Conservation (phyloP, 2,329 filamentous ascomycete genomes). For the Fusarium nygamai region DNA sequence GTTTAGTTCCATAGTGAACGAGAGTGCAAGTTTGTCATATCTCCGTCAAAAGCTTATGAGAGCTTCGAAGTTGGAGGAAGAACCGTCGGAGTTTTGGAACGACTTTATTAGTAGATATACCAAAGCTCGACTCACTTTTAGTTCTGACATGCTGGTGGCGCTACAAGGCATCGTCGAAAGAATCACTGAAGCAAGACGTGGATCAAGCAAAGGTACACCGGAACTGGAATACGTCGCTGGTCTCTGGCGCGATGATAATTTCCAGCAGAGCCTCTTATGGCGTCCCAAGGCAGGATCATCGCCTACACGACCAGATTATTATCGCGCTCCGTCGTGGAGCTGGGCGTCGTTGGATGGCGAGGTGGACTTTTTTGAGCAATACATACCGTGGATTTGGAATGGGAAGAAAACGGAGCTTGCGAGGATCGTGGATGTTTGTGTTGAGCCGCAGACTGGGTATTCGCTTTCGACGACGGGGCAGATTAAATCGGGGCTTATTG, state of each 20-base stretch:
- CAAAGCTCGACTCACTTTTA: not conserved
- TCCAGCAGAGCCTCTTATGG: not conserved
- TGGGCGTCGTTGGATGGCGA: not conserved
- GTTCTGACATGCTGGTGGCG: not conserved
- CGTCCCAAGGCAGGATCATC: not conserved
- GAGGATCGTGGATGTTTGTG: not conserved
- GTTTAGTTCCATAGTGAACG: not conserved
- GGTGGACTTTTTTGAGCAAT: not conserved
- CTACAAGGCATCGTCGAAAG: not conserved
- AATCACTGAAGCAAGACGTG: not conserved
- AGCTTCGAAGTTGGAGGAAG: not conserved
- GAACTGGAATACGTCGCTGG: not conserved
- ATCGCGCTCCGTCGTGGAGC: not conserved
- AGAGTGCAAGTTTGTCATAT: not conserved
- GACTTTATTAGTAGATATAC: not conserved
- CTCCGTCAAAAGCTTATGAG: not conserved
- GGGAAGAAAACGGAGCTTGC: not conserved
- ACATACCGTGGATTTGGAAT: not conserved
- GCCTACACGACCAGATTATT: rapidly evolving
- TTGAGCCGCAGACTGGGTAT: not conserved
- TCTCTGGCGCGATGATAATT: not conserved
- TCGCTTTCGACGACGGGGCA: not conserved
- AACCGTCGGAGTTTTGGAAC: not conserved
- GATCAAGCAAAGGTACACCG: rapidly evolving
- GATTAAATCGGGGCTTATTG: not conserved